A percentile compares a stretch with the other conserved stretches of the same genome.
Conservation (phyloP, 140 eudicot species). For the Flaveria floridana region DNA sequence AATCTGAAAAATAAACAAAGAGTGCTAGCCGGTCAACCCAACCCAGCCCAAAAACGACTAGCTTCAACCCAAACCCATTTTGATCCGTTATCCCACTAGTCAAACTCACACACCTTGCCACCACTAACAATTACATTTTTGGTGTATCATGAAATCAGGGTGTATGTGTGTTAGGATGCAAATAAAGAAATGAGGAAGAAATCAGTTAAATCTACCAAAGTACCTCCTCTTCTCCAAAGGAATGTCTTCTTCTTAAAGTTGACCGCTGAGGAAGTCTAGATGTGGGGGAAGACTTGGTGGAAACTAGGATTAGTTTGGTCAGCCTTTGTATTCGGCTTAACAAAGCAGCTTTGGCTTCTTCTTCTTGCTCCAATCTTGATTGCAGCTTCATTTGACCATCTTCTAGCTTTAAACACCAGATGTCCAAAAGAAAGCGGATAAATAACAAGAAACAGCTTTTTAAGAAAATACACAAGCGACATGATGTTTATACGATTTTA, state of each 20-base stretch:
- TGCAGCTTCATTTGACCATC: slow-evolving; percentile 96
- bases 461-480: slow-evolving; percentile 19
- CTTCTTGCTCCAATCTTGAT: slow-evolving; percentile 96
- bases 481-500: slow-evolving; percentile 11
- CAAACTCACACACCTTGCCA: background rate
- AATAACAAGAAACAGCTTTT: slow-evolving; percentile 13
- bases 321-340: slow-evolving; percentile 89
- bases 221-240: slow-evolving; percentile 99
- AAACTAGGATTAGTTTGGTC: slow-evolving; percentile 88
- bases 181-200: background rate
- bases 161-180: background rate
- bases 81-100: background rate
- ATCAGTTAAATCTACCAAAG: background rate
- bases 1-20: background rate
- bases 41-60: background rate
- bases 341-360: slow-evolving; percentile 97
- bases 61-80: background rate
- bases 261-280: slow-evolving; percentile 67
- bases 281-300: slow-evolving; percentile 84
- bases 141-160: slow-evolving; percentile 13
- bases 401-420: slow-evolving; percentile 64
- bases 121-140: background rate
- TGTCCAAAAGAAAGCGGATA: slow-evolving; percentile 21
- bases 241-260: slow-evolving; percentile 79
- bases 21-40: slow-evolving; percentile 1